Evolutionary conservation across 2,329 filamentous ascomycete species (phyloP), one percentile per base, ranked within the genome.

Genomic region (Aspergillus ibericus): DNA sequence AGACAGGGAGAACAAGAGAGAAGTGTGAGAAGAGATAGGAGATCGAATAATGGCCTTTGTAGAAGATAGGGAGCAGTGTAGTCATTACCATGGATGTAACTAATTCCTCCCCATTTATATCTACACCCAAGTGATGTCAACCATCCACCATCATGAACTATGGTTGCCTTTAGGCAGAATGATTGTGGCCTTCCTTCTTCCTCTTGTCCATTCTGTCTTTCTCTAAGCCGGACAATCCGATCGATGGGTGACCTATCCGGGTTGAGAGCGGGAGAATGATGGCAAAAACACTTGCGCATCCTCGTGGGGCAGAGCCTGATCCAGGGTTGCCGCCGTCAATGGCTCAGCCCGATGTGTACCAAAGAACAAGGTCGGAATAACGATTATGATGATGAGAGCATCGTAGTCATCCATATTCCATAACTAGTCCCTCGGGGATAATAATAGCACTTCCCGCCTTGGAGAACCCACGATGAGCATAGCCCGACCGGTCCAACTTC

Each of bases 261-360:
- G 34, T 35, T 12, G 34, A 29, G 18, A 16, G 49, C 20, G 46
- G 38, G 36, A 53, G 50, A 40, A 54, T 38, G 58, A 66, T 66
- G 64, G 63, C 60, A 58, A 63, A 60, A 52, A 46, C 59, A 58
- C 56, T 63, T 63, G 60, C 62, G 60, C 62, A 64, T 64, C 63
- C 64, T 65, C 64, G 64, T 66, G 64, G 64, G 64, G 64, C 64
- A 61, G 51, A 62, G 53, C 51, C 51, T 55, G 44, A 62, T 59
- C 54, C 60, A 58, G 56, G 60, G 58, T 59, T 59, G 56, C 47
- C 44, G 55, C 35, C 55, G 27, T 56, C 55, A 48, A 59, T 63
- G 61, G 63, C 59, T 65, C 57, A 62, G 58, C 59, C 59, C 59
- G 44, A 32, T 44, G 20, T 50, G 56, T 57, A 27, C 64, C 64